These are phyloP conservation scores for Oryza nivara DNA, from an alignment of 176 grass and related monocot genomes.

Conservation along the genomic window DNA sequence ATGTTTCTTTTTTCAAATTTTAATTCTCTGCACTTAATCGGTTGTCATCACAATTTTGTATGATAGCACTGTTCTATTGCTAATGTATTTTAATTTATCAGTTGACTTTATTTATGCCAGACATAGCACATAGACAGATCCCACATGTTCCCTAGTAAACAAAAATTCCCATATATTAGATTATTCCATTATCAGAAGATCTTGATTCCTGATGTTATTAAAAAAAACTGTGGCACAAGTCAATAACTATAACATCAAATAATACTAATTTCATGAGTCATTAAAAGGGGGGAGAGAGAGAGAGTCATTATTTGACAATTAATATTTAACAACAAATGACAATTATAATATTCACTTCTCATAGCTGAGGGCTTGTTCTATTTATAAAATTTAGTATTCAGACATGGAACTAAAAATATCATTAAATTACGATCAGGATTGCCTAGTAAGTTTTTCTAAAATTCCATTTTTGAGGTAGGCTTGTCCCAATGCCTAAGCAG, in stretches of 20 bases:
- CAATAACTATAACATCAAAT: conserved; percentile 2
- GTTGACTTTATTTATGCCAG: background rate
- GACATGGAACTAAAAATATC: background rate
- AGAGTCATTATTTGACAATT: background rate
- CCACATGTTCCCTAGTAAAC: no score
- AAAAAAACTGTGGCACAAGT: background rate
- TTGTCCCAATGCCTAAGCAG: conserved; percentile 2
- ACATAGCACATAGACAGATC: no score
- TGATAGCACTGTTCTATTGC: background rate
- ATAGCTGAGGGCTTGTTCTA: background rate
- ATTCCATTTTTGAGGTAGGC: background rate
- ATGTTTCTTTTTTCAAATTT: background rate
- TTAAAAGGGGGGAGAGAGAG: background rate
- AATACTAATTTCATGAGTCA: background rate
- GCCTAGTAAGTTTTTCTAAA: background rate
- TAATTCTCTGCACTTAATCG: background rate
- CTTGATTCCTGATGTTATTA: conserved; percentile 2
- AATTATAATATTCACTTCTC: background rate
- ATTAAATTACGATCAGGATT: background rate
- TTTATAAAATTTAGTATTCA: background rate
- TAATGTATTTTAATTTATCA: background rate
- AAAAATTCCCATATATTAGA: background rate
- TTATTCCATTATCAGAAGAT: background rate
- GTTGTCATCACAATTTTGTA: background rate
- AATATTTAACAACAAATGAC: background rate